Conservation (phyloP, 169 alveolate species). For the Babesia divergens region DNA sequence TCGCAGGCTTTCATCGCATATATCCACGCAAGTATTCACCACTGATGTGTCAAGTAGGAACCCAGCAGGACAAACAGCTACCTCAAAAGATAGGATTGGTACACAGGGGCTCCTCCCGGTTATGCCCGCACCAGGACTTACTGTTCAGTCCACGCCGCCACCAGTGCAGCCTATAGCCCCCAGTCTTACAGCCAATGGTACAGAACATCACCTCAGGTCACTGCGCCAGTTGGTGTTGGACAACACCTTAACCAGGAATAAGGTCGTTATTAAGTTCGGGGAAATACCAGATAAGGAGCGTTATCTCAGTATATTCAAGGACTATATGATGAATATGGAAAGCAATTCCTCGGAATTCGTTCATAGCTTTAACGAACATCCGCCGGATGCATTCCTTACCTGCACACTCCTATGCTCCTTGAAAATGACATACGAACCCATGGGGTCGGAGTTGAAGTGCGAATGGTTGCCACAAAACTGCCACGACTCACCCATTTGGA, state of each 20-base stretch:
- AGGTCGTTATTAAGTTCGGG: constrained; percentile 17
- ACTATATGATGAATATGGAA: constrained; percentile 33
- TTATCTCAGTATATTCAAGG: constrained; percentile 40
- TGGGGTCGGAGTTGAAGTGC: constrained; percentile 13
- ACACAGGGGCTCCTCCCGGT: not conserved
- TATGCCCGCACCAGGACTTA: not conserved
- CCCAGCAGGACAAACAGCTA: not conserved
- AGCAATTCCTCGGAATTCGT: constrained; percentile 25
- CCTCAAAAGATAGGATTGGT: not conserved
- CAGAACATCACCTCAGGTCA: constrained; percentile 8
- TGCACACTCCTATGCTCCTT: constrained; percentile 47
- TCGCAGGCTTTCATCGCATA: not conserved
- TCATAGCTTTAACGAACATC: constrained; percentile 56
- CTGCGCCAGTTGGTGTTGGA: constrained; percentile 29
- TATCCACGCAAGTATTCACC: not conserved
- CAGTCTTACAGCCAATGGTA: not conserved
- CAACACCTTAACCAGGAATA: constrained; percentile 30
- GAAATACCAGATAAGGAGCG: constrained; percentile 40
- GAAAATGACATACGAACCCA: constrained; percentile 43
- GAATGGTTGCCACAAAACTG: constrained; percentile 44
- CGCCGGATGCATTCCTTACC: constrained; percentile 53
- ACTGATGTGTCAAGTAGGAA: not conserved
- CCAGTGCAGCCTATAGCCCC: not conserved
- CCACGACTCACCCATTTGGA: constrained; percentile 34
- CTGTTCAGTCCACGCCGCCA: not conserved